Percentiles rank a stretch among this genome's conserved stretches.
Evolutionary conservation across 768 basidiomycete species (phyloP).

Genomic region (Termitomyces bulborhizus): DNA sequence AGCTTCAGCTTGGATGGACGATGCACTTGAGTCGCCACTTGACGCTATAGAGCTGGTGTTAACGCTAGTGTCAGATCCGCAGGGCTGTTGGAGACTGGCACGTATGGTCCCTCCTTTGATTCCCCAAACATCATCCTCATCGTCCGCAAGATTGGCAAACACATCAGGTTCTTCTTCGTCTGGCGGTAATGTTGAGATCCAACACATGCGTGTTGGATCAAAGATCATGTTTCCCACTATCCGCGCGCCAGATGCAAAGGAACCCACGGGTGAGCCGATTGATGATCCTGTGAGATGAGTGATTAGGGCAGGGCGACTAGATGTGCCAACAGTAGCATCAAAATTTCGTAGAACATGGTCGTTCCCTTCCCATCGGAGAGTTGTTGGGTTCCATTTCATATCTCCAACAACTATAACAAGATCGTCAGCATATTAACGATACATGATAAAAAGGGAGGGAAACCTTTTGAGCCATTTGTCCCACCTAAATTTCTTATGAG

Average conservation of each 20-base stretch:
- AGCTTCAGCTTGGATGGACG: conserved; percentile 28
- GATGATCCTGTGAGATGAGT: conserved; percentile 90
- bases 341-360: conserved; percentile 89
- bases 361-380: conserved; percentile 95
- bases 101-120: conserved; percentile 77
- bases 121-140: conserved; percentile 76
- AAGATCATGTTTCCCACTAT: conserved; percentile 99
- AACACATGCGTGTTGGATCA: conserved; percentile 91
- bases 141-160: conserved; percentile 90
- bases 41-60: conserved; percentile 23
- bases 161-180: conserved; percentile 95
- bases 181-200: conserved; percentile 79
- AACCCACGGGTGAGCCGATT: conserved; percentile 70
- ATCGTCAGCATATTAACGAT: conserved; percentile 10
- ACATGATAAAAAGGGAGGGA: conserved; percentile 13
- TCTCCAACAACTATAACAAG: conserved; percentile 75
- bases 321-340: conserved; percentile 74
- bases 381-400: conserved; percentile 95
- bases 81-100: conserved; percentile 36
- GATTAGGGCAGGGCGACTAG: conserved; percentile 91
- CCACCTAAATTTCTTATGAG: conserved; percentile 82
- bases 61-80: conserved; percentile 25
- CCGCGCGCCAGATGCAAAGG: conserved; percentile 71
- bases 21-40: conserved; percentile 17
- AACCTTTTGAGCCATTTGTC: conserved; percentile 66